Evolutionary conservation across 805 yeast species (phyloP).

Genomic region (Metahyphopichia silvanorum): DNA sequence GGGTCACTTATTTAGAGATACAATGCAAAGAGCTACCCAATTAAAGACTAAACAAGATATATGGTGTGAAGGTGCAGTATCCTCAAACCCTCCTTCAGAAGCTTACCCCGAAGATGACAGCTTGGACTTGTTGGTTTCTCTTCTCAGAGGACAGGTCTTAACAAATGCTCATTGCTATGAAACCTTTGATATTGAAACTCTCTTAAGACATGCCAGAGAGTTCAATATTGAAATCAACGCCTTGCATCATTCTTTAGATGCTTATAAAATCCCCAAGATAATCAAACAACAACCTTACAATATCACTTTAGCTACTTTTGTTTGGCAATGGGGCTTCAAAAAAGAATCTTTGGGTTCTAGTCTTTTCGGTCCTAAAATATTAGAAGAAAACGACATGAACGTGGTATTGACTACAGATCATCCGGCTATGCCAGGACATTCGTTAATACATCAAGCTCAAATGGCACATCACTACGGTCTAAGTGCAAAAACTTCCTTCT

Average conservation of each 20-base stretch:
- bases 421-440: slow-evolving; percentile 5
- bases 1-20: slow-evolving; percentile 4
- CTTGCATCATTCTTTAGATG: slow-evolving; percentile 6
- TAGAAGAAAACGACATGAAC: slow-evolving; percentile 3
- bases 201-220: slow-evolving; percentile 6
- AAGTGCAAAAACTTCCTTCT: slow-evolving; percentile 3
- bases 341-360: slow-evolving; percentile 5
- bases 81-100: not conserved
- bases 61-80: slow-evolving; percentile 3
- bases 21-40: slow-evolving; percentile 2
- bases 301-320: slow-evolving; percentile 5
- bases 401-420: slow-evolving; percentile 5
- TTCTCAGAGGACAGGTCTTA: slow-evolving; percentile 4
- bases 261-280: slow-evolving; percentile 5
- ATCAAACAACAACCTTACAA: slow-evolving; percentile 5
- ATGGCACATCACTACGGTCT: slow-evolving; percentile 5
- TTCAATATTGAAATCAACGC: slow-evolving; percentile 5
- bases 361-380: slow-evolving; percentile 4
- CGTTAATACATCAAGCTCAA: slow-evolving; percentile 4
- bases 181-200: slow-evolving; percentile 6
- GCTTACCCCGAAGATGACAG: slow-evolving; percentile 3
- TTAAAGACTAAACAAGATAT: slow-evolving; percentile 3
- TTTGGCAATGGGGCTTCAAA: slow-evolving; percentile 6
- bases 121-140: slow-evolving; percentile 4
- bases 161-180: slow-evolving; percentile 6